Percentiles rank a stretch among this genome's conserved stretches.
phyloP scores from a whole-genome alignment of 2,329 filamentous ascomycete species.

The Stemphylium lycopersici region DNA sequence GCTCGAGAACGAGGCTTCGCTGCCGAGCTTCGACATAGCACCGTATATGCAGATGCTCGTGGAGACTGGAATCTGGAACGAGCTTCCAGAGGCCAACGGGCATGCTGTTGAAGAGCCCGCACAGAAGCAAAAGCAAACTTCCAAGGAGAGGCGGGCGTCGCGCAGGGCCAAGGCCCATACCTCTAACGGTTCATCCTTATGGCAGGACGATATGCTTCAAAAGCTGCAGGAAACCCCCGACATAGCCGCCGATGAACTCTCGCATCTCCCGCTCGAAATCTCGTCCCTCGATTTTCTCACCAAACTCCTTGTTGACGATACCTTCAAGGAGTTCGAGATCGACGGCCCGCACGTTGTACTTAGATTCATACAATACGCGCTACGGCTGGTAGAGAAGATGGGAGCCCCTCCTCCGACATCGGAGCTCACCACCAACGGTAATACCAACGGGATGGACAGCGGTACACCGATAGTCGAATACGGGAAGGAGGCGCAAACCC shows the following conservation, averaged over 20 bases:
- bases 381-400: constrained; percentile 45
- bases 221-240: constrained; percentile 30
- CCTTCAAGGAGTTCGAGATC: constrained; percentile 31
- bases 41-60: constrained; percentile 45
- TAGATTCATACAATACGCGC: constrained; percentile 48
- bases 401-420: constrained; percentile 15
- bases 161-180: neutral
- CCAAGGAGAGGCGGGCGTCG: neutral
- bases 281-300: constrained; percentile 48
- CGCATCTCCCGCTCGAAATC: constrained; percentile 46
- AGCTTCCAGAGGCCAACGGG: constrained; percentile 18
- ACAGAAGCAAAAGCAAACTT: neutral
- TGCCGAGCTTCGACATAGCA: constrained; percentile 30
- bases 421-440: constrained; percentile 2
- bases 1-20: constrained; percentile 10
- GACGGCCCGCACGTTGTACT: constrained; percentile 35
- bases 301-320: constrained; percentile 39
- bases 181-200: constrained; percentile 17
- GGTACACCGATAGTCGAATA: constrained; percentile 19
- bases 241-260: constrained; percentile 36
- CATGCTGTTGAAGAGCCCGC: neutral
- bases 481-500: constrained; percentile 45
- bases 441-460: constrained; percentile 5
- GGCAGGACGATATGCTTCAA: constrained; percentile 28
- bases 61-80: constrained; percentile 47